phyloP scores from a whole-genome alignment of 192 early-diverging fungal species.

The Backusella morwellensis region DNA sequence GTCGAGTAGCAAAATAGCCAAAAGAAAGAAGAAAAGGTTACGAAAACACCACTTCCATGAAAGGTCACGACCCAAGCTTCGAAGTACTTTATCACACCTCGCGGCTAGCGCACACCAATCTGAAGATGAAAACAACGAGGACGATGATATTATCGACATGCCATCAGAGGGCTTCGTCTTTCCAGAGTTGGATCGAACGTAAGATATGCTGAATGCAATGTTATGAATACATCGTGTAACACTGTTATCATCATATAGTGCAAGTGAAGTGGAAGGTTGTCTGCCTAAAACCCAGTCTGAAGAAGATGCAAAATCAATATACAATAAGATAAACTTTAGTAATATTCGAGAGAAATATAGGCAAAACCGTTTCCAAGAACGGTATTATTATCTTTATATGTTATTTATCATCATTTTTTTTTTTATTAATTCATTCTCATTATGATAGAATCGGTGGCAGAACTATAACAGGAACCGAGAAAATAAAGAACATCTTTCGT shows the following conservation, averaged over 20 bases:
- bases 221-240: not conserved
- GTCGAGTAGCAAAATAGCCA: slow-evolving; percentile 5
- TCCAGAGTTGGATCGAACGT: slow-evolving; percentile 18
- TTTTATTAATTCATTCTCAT: not conserved
- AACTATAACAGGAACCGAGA: not conserved
- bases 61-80: not conserved
- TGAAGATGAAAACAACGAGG: slow-evolving; percentile 8
- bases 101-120: not conserved
- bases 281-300: not conserved
- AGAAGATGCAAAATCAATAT: not conserved
- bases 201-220: not conserved
- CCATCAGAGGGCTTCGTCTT: slow-evolving; percentile 6
- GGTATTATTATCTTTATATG: slow-evolving; percentile 9
- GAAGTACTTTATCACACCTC: slow-evolving; percentile 17
- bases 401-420: not conserved
- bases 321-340: slow-evolving; percentile 27
- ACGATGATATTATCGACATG: slow-evolving; percentile 4
- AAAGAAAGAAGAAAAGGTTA: slow-evolving; percentile 19
- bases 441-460: not conserved
- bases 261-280: slow-evolving; percentile 25
- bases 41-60: slow-evolving; percentile 15
- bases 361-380: slow-evolving; percentile 14
- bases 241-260: slow-evolving; percentile 12
- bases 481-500: not conserved
- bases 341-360: slow-evolving; percentile 31